These are phyloP conservation scores for Achaetomium macrosporum DNA, from an alignment of 2,329 filamentous ascomycete species.

Conservation along the genomic window DNA sequence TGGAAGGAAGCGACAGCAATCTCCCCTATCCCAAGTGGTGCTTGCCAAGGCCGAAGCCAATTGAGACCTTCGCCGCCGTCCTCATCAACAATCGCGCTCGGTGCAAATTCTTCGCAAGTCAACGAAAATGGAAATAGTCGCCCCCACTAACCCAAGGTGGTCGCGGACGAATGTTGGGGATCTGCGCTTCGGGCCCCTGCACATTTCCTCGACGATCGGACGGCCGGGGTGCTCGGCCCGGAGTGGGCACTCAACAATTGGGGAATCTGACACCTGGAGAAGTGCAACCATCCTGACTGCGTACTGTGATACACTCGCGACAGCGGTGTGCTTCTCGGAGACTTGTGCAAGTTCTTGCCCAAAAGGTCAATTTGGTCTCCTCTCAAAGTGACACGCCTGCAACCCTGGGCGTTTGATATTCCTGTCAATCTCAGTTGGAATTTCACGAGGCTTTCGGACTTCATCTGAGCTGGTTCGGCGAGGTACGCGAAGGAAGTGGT, in stretches of 20 bases:
- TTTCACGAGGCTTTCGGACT: constrained; percentile 9
- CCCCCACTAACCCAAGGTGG: constrained; percentile 4
- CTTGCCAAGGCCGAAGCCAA: too few relatives aligned
- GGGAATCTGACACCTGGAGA: constrained; percentile 4
- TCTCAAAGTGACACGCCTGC: too few relatives aligned
- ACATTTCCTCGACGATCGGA: constrained; percentile 13
- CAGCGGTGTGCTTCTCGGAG: too few relatives aligned
- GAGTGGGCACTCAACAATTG: constrained; percentile 25
- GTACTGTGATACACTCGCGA: too few relatives aligned
- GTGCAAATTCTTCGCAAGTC: not conserved
- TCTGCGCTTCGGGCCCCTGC: constrained; percentile 30
- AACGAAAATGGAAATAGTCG: not conserved
- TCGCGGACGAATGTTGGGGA: constrained; percentile 41
- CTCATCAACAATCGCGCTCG: not conserved
- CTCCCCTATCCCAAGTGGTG: too few relatives aligned
- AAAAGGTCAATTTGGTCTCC: too few relatives aligned
- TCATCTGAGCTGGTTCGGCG: constrained; percentile 17
- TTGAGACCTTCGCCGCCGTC: not conserved
- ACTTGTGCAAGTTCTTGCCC: too few relatives aligned
- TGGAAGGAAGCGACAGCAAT: constrained; percentile 1
- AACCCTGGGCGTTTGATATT: too few relatives aligned
- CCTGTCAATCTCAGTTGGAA: not conserved
- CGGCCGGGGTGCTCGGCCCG: constrained; percentile 12
- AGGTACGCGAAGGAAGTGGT: constrained; percentile 18
- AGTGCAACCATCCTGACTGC: constrained; percentile 4